phyloP scores from a whole-genome alignment of 352 stramenopile species.

The Pythium apleroticum region DNA sequence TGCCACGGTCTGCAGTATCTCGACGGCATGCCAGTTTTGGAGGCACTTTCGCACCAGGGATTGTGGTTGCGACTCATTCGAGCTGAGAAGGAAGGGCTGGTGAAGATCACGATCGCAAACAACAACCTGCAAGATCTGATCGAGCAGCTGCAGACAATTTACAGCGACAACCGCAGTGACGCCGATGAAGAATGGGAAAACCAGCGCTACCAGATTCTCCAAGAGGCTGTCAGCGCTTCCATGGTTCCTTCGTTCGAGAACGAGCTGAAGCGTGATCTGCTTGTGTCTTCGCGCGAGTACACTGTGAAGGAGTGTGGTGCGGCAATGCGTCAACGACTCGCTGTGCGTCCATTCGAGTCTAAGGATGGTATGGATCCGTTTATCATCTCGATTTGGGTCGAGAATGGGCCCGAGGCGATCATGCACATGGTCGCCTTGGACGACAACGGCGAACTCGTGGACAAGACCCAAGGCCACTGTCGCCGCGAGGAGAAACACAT shows the following conservation, averaged over 20 bases:
- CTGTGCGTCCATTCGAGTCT: conserved; percentile 77
- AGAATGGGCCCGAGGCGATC: conserved; percentile 73
- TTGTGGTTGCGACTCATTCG: conserved; percentile 77
- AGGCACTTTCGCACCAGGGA: conserved; percentile 71
- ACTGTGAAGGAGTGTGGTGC: conserved; percentile 78
- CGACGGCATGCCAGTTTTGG: conserved; percentile 77
- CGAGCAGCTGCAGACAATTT: conserved; percentile 79
- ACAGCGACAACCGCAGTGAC: conserved; percentile 46
- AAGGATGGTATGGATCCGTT: conserved; percentile 75
- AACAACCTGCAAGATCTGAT: conserved; percentile 83
- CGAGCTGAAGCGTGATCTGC: conserved; percentile 78
- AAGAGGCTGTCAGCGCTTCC: conserved; percentile 82
- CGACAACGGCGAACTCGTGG: conserved; percentile 81
- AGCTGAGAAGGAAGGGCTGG: conserved; percentile 82
- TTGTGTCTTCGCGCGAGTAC: conserved; percentile 64
- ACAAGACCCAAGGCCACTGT: conserved; percentile 87
- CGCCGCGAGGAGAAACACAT: conserved; percentile 74
- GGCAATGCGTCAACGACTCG: conserved; percentile 63
- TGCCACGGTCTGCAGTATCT: conserved; percentile 87
- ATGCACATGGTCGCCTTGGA: conserved; percentile 85
- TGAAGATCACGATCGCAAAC: conserved; percentile 77
- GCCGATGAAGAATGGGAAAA: conserved; percentile 85
- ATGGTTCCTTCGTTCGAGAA: conserved; percentile 87
- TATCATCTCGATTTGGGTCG: conserved; percentile 88
- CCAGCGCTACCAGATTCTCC: conserved; percentile 79